Percentiles rank a stretch among this genome's conserved stretches.
Conservation (phyloP, 106 monocot genomes). For the Dactylorhiza incarnata region DNA sequence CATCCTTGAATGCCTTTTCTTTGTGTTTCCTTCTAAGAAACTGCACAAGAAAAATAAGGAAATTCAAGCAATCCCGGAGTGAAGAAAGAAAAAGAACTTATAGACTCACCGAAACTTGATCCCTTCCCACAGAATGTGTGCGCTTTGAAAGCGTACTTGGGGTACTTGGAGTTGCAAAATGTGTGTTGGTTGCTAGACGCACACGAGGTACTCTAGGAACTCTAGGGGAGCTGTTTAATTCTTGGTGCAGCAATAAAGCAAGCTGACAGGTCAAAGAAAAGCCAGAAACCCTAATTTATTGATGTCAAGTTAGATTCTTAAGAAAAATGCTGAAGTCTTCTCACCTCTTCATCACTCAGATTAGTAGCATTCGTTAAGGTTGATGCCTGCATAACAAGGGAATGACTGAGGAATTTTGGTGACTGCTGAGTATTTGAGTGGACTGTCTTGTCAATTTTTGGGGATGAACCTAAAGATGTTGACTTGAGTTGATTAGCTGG, state of each 20-base stretch:
- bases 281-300: conserved; percentile 13
- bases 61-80: background rate
- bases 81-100: background rate
- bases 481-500: conserved; percentile 31
- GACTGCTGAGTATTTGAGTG: conserved; percentile 29
- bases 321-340: background rate
- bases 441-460: conserved; percentile 57
- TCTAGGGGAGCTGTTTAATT: conserved; percentile 98
- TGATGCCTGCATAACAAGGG: conserved; percentile 24
- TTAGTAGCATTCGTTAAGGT: conserved; percentile 29
- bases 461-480: conserved; percentile 23
- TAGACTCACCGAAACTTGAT: conserved; percentile 43
- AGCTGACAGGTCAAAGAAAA: conserved; percentile 50
- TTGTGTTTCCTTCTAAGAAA: conserved; percentile 64
- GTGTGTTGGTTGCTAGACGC: conserved; percentile 43
- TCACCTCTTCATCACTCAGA: conserved; percentile 93
- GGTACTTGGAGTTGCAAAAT: conserved; percentile 32
- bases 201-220: conserved; percentile 86
- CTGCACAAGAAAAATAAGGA: conserved; percentile 20
- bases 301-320: background rate
- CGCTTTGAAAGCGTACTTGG: conserved; percentile 76
- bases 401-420: conserved; percentile 26
- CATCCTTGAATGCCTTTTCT: conserved; percentile 48
- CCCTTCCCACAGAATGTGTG: conserved; percentile 49
- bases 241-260: conserved; percentile 87